These are phyloP conservation scores for Apiotrichum domesticum DNA, from an alignment of 1,284 basidiomycete genomes.

Conservation along the genomic window DNA sequence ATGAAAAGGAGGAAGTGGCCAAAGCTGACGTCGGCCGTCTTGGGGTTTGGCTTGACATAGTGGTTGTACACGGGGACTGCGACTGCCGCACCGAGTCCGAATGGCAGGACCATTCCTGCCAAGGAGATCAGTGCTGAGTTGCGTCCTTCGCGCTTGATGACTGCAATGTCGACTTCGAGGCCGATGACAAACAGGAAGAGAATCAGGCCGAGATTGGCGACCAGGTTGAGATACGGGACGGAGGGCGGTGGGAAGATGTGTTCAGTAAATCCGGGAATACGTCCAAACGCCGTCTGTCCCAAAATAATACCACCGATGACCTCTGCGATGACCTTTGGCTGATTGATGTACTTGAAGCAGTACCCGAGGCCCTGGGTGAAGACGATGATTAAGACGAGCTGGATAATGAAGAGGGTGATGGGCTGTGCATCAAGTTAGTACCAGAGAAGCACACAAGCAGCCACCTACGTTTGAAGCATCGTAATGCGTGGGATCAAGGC, in stretches of 20 bases:
- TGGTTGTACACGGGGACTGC: constrained; percentile 69
- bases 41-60: constrained; percentile 52
- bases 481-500: constrained; percentile 55
- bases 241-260: constrained; percentile 74
- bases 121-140: constrained; percentile 57
- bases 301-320: constrained; percentile 77
- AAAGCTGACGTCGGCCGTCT: constrained; percentile 59
- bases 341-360: constrained; percentile 60
- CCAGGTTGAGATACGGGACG: constrained; percentile 70
- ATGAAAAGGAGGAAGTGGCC: constrained; percentile 91
- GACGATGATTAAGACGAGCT: constrained; percentile 58
- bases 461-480: neutral
- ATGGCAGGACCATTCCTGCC: constrained; percentile 67
- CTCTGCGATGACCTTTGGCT: constrained; percentile 82
- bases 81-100: constrained; percentile 76
- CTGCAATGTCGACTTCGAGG: constrained; percentile 73
- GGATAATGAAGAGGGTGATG: constrained; percentile 72
- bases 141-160: constrained; percentile 71
- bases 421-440: constrained; percentile 50
- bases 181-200: constrained; percentile 91
- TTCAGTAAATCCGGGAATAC: constrained; percentile 71
- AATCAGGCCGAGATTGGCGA: constrained; percentile 88
- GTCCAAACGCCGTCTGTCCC: constrained; percentile 61
- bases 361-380: constrained; percentile 67
- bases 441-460: too few relatives aligned